Base-by-base conservation (phyloP, 1,284 basidiomycete genomes). In the Lentinus polychrous region DNA sequence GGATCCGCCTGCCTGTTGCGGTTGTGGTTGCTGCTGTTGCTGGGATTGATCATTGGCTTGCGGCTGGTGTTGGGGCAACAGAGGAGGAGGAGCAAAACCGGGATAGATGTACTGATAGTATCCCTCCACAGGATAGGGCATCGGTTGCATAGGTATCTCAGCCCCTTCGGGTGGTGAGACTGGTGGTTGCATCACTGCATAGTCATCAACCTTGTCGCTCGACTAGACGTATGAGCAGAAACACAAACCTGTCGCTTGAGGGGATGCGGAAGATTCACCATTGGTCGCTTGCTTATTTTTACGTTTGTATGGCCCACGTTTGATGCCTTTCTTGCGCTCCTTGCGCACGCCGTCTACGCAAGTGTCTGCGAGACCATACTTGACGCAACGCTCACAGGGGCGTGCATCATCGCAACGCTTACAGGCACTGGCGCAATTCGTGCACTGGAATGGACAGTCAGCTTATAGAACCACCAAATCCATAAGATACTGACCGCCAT, bases 221-320 rank as follows among this genome's bases (percentile, higher is more conserved):
- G 50, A 46, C 14, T 49, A 49, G 38, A 34, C 35, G 43, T 22
- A 35, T 46, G 41, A 39, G n/a, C 18, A 22, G 27, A 27, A 43
- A 45, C 31, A 15, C 14, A 43, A 24, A 44, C 41, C 11, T 5
- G 48, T 45, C 27, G 27, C 50, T 49, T 27, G 14, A 55, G 51
- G 48, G 15, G 44, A 38, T 2, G 46, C 50, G 3, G 55, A 49
- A 34, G 40, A 31, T 18, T 52, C 44, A 49, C 63, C 59, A 27
- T 56, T 58, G 5, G 58, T 46, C 5, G 59, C 53, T 58, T 27
- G 27, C 27, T 83, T 82, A 56, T 72, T 74, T 68, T 87, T 87
- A 54, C 84, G 81, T 56, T 89, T 88, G 69, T 92, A 92, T 0
- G 89, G 90, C 0, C 89, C 89, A 31, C 89, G 81, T 64, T 92